Conservation (phyloP, 225 moss, liverwort and hornwort species). For the Marchantia paleacea region DNA sequence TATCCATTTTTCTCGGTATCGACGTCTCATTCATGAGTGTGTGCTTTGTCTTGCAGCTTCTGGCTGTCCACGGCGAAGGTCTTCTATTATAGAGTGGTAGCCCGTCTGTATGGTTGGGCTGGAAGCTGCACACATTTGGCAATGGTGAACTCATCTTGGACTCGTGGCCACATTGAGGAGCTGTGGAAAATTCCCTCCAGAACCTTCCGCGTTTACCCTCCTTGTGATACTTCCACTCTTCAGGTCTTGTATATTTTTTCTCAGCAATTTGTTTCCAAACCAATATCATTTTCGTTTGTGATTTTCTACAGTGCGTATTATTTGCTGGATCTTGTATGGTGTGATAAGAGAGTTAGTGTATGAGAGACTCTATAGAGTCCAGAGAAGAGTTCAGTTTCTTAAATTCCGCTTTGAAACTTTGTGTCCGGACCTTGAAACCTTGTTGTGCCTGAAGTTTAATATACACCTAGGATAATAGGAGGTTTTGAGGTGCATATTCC, state of each 20-base stretch:
- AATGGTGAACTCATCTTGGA: slow-evolving; percentile 98
- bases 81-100: slow-evolving; percentile 71
- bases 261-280: not conserved
- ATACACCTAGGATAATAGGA: too few species aligned
- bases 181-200: slow-evolving; percentile 72
- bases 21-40: not conserved
- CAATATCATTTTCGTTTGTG: not conserved
- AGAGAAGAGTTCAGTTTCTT: not conserved
- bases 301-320: not conserved
- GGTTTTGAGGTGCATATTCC: too few species aligned
- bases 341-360: not conserved
- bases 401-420: not conserved
- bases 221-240: slow-evolving; percentile 78
- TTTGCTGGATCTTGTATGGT: not conserved
- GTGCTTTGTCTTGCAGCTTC: slow-evolving; percentile 43
- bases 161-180: slow-evolving; percentile 68
- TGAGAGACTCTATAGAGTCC: not conserved
- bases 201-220: slow-evolving; percentile 76
- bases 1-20: not conserved
- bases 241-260: slow-evolving; percentile 46
- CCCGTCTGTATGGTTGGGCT: slow-evolving; percentile 73
- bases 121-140: slow-evolving; percentile 71
- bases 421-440: not conserved
- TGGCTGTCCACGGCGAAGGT: slow-evolving; percentile 63
- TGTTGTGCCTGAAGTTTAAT: too few species aligned